These are phyloP conservation scores for Candida gigantensis DNA, from an alignment of 1,139 yeast species.

Conservation along the genomic window DNA sequence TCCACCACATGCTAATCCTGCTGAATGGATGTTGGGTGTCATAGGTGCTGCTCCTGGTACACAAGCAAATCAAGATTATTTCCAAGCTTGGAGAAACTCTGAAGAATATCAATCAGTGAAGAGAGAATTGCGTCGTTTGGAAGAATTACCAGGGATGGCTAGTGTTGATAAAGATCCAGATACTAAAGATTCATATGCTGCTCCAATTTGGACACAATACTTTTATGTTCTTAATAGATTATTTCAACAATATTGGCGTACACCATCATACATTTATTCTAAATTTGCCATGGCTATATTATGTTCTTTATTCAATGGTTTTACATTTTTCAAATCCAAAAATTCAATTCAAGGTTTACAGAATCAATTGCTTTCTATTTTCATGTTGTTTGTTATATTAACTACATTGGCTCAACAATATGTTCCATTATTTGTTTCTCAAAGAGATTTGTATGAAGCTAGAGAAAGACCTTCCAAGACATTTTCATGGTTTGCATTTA, in stretches of 20 bases:
- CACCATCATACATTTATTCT: constrained; percentile 41
- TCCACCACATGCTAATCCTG: constrained; percentile 49
- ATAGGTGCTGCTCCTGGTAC: constrained; percentile 46
- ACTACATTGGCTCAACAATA: constrained; percentile 56
- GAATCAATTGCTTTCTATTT: constrained; percentile 53
- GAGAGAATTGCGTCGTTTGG: constrained; percentile 7
- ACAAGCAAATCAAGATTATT: constrained; percentile 35
- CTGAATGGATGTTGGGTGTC: constrained; percentile 59
- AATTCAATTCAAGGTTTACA: constrained; percentile 42
- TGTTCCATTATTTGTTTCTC: constrained; percentile 32
- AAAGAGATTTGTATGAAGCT: constrained; percentile 40
- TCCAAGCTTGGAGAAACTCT: constrained; percentile 37
- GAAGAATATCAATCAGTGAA: constrained; percentile 24
- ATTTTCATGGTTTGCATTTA: constrained; percentile 31
- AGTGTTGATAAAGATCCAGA: constrained; percentile 17
- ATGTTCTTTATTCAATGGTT: constrained; percentile 49
- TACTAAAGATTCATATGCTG: constrained; percentile 22
- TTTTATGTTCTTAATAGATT: constrained; percentile 25
- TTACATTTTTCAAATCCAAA: constrained; percentile 38
- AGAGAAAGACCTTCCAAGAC: constrained; percentile 36
- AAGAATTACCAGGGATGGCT: not conserved
- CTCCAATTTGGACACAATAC: constrained; percentile 24
- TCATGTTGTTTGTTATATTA: constrained; percentile 53
- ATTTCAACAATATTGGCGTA: constrained; percentile 44
- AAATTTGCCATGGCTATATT: constrained; percentile 38